Evolutionary conservation across 306 rosid genomes (phyloP).

Genomic region (Lotus japonicus): DNA sequence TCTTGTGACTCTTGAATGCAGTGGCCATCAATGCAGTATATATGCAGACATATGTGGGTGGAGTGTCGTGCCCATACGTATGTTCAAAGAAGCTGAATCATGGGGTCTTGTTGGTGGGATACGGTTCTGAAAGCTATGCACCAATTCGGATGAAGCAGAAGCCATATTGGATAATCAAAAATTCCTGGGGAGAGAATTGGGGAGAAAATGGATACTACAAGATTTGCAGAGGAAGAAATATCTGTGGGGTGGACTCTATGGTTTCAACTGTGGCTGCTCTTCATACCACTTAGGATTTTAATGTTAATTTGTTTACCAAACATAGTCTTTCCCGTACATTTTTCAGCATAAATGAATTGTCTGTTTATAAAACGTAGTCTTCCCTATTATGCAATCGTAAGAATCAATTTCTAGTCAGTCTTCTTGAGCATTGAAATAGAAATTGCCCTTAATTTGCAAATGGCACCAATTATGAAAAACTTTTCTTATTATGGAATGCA

Average conservation of each 20-base stretch:
- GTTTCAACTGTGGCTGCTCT: constrained; percentile 11
- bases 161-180: constrained; percentile 89
- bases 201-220: constrained; percentile 92
- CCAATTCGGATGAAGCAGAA: constrained; percentile 82
- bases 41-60: constrained; percentile 91
- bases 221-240: constrained; percentile 74
- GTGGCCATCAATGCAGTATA: constrained; percentile 94
- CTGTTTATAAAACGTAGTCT: too few relatives aligned
- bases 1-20: constrained; percentile 28
- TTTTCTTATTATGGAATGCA: too few relatives aligned
- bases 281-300: too few relatives aligned
- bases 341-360: too few relatives aligned
- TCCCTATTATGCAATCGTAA: too few relatives aligned
- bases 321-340: too few relatives aligned
- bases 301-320: too few relatives aligned
- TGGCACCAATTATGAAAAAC: too few relatives aligned
- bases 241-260: constrained; percentile 71
- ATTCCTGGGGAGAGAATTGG: constrained; percentile 93
- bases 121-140: constrained; percentile 67
- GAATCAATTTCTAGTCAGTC: too few relatives aligned
- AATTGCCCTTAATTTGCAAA: too few relatives aligned
- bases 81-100: constrained; percentile 74
- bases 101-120: constrained; percentile 85
- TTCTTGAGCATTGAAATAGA: too few relatives aligned
- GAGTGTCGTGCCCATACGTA: constrained; percentile 92